Evolutionary conservation across 23 red algal species (phyloP).

Genomic region (Agarophyton chilense): DNA sequence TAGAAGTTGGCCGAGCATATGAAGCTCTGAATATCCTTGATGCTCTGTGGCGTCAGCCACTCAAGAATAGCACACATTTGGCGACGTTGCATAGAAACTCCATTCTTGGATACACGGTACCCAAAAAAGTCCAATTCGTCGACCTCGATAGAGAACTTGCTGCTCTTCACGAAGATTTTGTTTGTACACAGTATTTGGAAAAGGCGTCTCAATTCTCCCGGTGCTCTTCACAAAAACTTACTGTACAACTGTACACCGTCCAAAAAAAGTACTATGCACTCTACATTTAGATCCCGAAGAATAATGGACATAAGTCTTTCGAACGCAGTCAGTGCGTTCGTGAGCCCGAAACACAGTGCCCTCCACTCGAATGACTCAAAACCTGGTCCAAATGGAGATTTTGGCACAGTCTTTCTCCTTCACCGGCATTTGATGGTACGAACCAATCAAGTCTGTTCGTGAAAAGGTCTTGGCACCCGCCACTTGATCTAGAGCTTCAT

Average conservation of each 20-base stretch:
- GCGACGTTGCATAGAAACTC: background rate
- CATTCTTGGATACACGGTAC: background rate
- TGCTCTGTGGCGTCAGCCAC: background rate
- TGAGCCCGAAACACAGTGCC: constrained; percentile 6
- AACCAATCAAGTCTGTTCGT: background rate
- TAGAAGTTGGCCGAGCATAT: constrained; percentile 33
- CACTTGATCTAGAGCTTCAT: constrained; percentile 35
- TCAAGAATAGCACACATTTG: background rate
- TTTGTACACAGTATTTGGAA: background rate
- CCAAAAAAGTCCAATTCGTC: constrained; percentile 9
- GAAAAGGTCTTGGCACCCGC: background rate
- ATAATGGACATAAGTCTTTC: background rate
- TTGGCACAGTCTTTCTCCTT: background rate
- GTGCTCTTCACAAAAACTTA: background rate
- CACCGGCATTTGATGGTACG: constrained; percentile 24
- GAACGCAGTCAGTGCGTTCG: constrained; percentile 14
- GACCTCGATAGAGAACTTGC: background rate
- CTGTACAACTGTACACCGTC: constrained; percentile 43
- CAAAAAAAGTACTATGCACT: constrained; percentile 4
- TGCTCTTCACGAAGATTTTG: background rate
- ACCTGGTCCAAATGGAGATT: background rate
- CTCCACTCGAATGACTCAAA: constrained; percentile 42
- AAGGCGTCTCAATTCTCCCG: background rate
- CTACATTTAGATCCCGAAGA: constrained; percentile 1
- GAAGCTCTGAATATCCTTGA: constrained; percentile 36